Percentiles rank a stretch among this genome's conserved stretches.
Conservation (phyloP, 2,329 filamentous ascomycete genomes). For the Pestalotiopsis sp. region DNA sequence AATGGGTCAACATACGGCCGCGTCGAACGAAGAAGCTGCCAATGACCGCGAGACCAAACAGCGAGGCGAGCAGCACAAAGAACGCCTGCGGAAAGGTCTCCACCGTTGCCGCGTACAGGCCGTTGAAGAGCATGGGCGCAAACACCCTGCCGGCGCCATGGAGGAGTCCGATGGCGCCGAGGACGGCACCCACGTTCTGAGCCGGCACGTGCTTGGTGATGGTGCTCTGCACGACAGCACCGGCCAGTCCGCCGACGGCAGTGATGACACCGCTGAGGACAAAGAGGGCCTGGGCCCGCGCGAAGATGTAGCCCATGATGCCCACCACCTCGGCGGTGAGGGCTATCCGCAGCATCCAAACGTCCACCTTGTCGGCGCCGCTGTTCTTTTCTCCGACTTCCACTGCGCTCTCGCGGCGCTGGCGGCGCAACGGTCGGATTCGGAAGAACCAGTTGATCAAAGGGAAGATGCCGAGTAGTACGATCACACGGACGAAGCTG, state of each 20-base stretch:
- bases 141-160: constrained; percentile 81
- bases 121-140: constrained; percentile 81
- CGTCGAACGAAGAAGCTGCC: constrained; percentile 73
- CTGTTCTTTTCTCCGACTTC: constrained; percentile 52
- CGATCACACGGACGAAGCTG: constrained; percentile 74
- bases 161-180: constrained; percentile 84
- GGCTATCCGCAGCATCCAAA: constrained; percentile 74
- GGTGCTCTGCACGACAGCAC: constrained; percentile 80
- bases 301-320: constrained; percentile 73
- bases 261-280: constrained; percentile 72
- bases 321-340: constrained; percentile 78
- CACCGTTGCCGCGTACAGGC: constrained; percentile 83
- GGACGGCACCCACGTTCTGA: constrained; percentile 80
- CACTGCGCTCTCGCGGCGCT: constrained; percentile 38
- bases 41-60: constrained; percentile 69
- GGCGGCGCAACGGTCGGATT: constrained; percentile 48
- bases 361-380: constrained; percentile 78
- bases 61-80: constrained; percentile 71
- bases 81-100: constrained; percentile 77
- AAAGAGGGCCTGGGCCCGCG: constrained; percentile 65
- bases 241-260: constrained; percentile 80
- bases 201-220: constrained; percentile 90
- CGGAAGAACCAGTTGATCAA: constrained; percentile 77
- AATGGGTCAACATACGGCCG: constrained; percentile 61
- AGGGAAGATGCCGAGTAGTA: constrained; percentile 76